Percentiles rank a stretch among this genome's conserved stretches.
Evolutionary conservation across 106 monocot genomes (phyloP).

Genomic region (Dendrobium nobile): DNA sequence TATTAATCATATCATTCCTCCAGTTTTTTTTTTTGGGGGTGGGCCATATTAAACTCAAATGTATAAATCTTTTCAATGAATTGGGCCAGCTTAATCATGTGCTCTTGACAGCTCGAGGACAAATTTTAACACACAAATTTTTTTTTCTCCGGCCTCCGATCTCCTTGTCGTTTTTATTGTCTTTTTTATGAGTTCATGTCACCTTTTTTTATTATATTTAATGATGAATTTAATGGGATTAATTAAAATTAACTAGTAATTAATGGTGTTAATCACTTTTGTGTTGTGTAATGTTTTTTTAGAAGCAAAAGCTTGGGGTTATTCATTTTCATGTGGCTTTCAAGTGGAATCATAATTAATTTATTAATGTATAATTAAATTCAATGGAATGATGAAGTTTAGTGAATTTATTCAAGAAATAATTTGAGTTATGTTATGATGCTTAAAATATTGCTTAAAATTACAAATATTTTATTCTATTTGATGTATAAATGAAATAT

Average conservation of each 20-base stretch:
- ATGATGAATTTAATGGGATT: neutral
- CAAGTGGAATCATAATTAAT: neutral
- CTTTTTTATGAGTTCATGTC: neutral
- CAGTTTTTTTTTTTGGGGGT: neutral
- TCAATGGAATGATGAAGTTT: neutral
- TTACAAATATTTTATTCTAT: neutral
- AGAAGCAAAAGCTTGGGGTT: neutral
- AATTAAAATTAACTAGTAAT: neutral
- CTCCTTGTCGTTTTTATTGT: neutral
- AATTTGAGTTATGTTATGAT: neutral
- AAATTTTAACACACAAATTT: neutral
- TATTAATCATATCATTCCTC: slow-evolving; percentile 5
- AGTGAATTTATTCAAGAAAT: neutral
- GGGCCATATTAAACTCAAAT: neutral
- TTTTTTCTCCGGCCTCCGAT: neutral
- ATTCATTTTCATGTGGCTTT: neutral
- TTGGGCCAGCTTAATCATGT: neutral
- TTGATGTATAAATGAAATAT: neutral
- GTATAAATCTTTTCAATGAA: neutral
- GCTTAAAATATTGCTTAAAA: neutral
- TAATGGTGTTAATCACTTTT: neutral
- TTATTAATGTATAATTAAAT: neutral
- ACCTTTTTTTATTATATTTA: neutral
- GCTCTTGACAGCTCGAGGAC: slow-evolving; percentile 1
- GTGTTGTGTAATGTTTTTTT: neutral